Base-by-base conservation (phyloP, 805 yeast species). In the Candida peoriensis region DNA sequence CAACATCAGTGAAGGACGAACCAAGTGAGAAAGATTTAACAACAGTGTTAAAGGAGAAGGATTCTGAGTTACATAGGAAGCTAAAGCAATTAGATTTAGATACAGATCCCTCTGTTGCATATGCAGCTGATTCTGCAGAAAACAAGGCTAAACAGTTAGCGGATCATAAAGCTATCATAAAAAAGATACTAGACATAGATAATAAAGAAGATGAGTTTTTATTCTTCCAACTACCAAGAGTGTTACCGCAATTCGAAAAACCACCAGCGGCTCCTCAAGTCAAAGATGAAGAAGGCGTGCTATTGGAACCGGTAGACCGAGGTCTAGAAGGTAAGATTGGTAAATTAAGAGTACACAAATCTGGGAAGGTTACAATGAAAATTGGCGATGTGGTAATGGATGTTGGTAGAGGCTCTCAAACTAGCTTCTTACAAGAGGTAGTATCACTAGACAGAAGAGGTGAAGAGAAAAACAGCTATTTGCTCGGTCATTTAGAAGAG, bases 281-380 rank as follows among this genome's bases (percentile, higher is more conserved):
- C 16, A 12, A 10, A 15, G 33, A 24, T 12, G 33, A 29, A 11
- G 22, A 29, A 33, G 32, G 20, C 12, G 42, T 32, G 11, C 25
- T 20, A 5, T 41, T 32, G 2, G 13, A 28, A 20, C 13, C 8
- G 3, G 25, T 28, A 13, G 28, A 36, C 13, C 29, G 38, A 12
- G 44, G 43, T 8, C 46, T 36, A 16, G 58, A 61, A 25, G 96
- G 96, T 2, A 66, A 66, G 36, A 68, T 87, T 24, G 97, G 97
- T 6, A 67, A 72, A 8, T 52, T 90, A 22, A 74, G 90, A 36
- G 66, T 80, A 30, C 96, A 89, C 56, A 74, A 79, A 50, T 85
- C 96, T 2, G 97, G 97, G 4, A 84, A 74, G 53, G 57, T 87
- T 15, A 70, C 94, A 4, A 71, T 89, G 57, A 72, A 76, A 40